These are phyloP conservation scores for Penicillium pulvis DNA, from an alignment of 495 filamentous ascomycete species.

Conservation along the genomic window DNA sequence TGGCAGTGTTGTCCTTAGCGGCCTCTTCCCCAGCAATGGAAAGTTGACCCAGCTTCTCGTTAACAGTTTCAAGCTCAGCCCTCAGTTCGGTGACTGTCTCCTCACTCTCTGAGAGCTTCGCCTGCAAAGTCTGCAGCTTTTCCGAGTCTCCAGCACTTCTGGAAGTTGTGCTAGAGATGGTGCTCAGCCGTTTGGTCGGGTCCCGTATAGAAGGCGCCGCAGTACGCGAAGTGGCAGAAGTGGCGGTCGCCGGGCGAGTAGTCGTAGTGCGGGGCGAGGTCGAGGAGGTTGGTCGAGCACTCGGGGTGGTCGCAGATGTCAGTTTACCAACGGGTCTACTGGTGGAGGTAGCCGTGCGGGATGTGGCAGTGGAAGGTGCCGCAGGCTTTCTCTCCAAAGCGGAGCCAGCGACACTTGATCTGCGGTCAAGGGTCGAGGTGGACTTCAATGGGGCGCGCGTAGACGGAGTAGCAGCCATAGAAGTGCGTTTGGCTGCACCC, in stretches of 20 bases:
- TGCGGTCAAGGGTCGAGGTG: slow-evolving; percentile 41
- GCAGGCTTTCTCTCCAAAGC: slow-evolving; percentile 37
- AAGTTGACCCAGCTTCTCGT: slow-evolving; percentile 42
- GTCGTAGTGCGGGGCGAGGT: slow-evolving; percentile 34
- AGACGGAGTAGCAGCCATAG: slow-evolving; percentile 40
- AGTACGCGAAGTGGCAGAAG: slow-evolving; percentile 27
- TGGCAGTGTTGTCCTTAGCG: slow-evolving; percentile 26
- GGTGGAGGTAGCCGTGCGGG: slow-evolving; percentile 34
- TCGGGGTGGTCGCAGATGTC: slow-evolving; percentile 29
- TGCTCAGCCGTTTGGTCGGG: slow-evolving; percentile 41
- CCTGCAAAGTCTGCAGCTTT: slow-evolving; percentile 44
- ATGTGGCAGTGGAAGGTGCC: slow-evolving; percentile 24
- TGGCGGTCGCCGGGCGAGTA: slow-evolving; percentile 28
- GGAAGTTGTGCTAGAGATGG: slow-evolving; percentile 24
- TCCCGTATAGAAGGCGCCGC: slow-evolving; percentile 24
- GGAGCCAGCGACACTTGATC: slow-evolving; percentile 44
- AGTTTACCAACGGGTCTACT: slow-evolving; percentile 34
- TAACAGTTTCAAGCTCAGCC: slow-evolving; percentile 41
- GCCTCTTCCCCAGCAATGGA: slow-evolving; percentile 31
- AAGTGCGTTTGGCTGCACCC: slow-evolving; percentile 51
- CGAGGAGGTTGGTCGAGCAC: slow-evolving; percentile 30
- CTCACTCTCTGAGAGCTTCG: slow-evolving; percentile 47
- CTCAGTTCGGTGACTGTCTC: slow-evolving; percentile 41
- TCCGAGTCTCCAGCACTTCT: slow-evolving; percentile 34
- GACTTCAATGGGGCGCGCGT: slow-evolving; percentile 39